Base-by-base conservation (phyloP, 441 rosid species). In the Arabidopsis hybrid region DNA sequence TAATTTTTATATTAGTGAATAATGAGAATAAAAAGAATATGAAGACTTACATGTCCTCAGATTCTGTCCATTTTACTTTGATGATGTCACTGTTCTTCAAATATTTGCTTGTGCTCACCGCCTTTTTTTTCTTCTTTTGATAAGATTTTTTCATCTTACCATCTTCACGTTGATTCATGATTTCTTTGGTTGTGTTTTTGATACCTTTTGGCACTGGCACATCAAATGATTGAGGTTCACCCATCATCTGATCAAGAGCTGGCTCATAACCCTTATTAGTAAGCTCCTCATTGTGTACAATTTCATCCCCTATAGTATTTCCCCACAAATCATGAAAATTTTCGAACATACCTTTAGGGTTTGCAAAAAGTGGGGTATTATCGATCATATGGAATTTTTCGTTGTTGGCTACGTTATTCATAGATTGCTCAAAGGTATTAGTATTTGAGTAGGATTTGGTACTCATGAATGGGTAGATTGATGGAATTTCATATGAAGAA, bases 21-120 rank as follows among this genome's bases (percentile, higher is more conserved):
- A 10, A 47, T 14, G 10, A 46, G 8, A 45, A 45, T 5, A 13
- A 34, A 49, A 35, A 11, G 31, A 60, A 6, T 4, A 51, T 29
- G 3, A 40, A 16, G 2, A 61, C 60, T 61, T 71, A 31, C 75
- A 0, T 51, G 2, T 71, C 53, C 6, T 71, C 75, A 12, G 39
- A 32, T n/a, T 2, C 5, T 5, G 1, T 2, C 75, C 75, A 71
- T 31, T 13, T 13, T 0, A 1, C 8, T 51, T 13, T 71, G 32
- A 14, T 49, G 14, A 50, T 36, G 49, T 21, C 51, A 2, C 1
- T 2, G 11, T 71, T 18, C 4, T 13, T 49, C 17, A 7, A 10
- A 38, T 1, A 16, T 43, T 31, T 68, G 31, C 6, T 43, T 57
- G 1, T 34, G 6, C 1, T 12, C 21, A 0, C 36, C 10, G 35